These are phyloP conservation scores for Ogataea corticis DNA, from an alignment of 805 yeast genomes.

Conservation along the genomic window DNA sequence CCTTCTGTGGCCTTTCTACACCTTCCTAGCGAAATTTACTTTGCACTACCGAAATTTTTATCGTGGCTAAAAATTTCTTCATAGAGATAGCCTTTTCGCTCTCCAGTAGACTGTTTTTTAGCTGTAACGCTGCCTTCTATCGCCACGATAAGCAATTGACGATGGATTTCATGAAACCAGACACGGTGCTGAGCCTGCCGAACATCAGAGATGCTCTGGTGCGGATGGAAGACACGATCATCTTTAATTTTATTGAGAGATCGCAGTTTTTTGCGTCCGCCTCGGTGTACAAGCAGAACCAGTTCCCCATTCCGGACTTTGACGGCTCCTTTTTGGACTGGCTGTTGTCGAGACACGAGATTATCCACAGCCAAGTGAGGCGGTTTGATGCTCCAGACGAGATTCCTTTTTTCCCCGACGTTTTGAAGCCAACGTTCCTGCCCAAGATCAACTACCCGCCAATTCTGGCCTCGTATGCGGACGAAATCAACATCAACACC, in stretches of 20 bases:
- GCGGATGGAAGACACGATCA: conserved; percentile 95
- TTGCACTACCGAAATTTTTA: too few species aligned
- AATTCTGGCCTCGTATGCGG: conserved; percentile 70
- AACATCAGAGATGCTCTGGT: conserved; percentile 85
- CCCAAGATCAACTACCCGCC: conserved; percentile 81
- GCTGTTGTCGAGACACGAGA: conserved; percentile 76
- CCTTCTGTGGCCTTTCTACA: too few species aligned
- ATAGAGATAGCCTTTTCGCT: background rate
- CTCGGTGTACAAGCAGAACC: conserved; percentile 64
- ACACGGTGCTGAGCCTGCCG: conserved; percentile 72
- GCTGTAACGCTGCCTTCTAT: too few species aligned
- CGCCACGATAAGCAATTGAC: background rate
- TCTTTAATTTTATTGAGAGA: conserved; percentile 89
- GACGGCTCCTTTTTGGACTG: conserved; percentile 84
- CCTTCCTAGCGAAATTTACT: too few species aligned
- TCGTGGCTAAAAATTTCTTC: too few species aligned
- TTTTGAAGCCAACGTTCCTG: conserved; percentile 61
- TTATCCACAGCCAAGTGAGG: conserved; percentile 73
- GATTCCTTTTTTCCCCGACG: conserved; percentile 79
- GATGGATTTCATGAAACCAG: conserved; percentile 86
- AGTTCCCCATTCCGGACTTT: conserved; percentile 62
- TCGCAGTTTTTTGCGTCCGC: conserved; percentile 82
- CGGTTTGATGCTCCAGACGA: conserved; percentile 96
- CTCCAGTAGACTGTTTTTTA: too few species aligned
- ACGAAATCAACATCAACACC: conserved; percentile 73